Evolutionary conservation across 192 early-diverging fungal species (phyloP), one percentile per base, ranked within the genome.

Genomic region (Mortierella claussenii): DNA sequence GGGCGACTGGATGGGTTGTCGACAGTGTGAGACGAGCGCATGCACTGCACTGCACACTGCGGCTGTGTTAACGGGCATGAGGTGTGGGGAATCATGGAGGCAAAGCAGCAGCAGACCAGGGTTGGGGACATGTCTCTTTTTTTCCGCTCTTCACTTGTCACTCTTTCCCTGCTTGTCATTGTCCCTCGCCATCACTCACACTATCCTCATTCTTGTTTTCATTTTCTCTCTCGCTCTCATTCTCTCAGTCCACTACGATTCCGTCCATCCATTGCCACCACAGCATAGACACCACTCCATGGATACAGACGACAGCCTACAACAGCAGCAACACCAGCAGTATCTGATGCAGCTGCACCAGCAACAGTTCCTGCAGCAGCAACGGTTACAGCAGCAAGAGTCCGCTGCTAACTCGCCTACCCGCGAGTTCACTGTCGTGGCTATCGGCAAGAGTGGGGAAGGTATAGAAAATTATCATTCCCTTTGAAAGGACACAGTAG

Each of bases 361-460:
- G 47, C 53, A 62, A 4, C 36, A 65, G n/a, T 43, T 58, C 2
- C 69, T 65, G 26, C 63, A 54, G 49, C 53, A 62, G 31, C 52
- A 31, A 50, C 59, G 53, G 24, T 54, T 42, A 33, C 56, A 53
- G 42, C 55, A 64, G 18, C 69, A 56, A 17, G 24, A 51, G 36
- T 47, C 48, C 13, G 50, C 47, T 3, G 17, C 46, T 15, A 49
- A 28, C 11, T 26, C 69, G 15, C 47, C 71, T 28, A 34, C 56
- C 5, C 73, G 73, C 33, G 59, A 61, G 17, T 76, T 76, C 59
- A 67, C 73, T 2, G 52, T 76, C 13, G 73, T 76, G 12, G 73
- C 73, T 20, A 43, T 76, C 10, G 73, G 73, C 28, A 61, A 67
- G 33, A 66, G 50, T 67, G 73, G 73, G 17, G 73, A 76, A 76